These are phyloP conservation scores for Trametes pubescens DNA, from an alignment of 1,284 basidiomycete species.

Conservation along the genomic window DNA sequence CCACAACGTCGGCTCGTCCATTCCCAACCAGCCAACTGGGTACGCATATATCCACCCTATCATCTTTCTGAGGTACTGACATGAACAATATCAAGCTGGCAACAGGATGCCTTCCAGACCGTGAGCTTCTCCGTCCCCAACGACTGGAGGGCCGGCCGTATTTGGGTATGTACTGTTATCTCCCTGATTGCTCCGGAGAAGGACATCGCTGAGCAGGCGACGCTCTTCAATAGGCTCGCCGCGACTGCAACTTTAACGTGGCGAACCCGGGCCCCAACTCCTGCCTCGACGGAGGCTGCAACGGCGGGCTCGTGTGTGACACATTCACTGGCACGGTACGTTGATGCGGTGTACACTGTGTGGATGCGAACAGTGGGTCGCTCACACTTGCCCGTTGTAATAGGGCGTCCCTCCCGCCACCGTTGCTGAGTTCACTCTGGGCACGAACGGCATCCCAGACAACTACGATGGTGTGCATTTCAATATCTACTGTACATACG, in stretches of 20 bases:
- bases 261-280: conserved; percentile 49
- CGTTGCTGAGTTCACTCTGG: conserved; percentile 53
- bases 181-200: too few species aligned
- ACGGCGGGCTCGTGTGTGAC: conserved; percentile 56
- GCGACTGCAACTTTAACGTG: conserved; percentile 51
- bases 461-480: conserved; percentile 49
- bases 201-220: background rate
- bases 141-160: conserved; percentile 50
- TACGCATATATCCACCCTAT: conserved; percentile 15
- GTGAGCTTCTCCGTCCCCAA: conserved; percentile 47
- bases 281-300: conserved; percentile 55
- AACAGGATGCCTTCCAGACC: conserved; percentile 41
- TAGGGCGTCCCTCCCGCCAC: conserved; percentile 47
- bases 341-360: background rate
- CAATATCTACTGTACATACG: too few species aligned
- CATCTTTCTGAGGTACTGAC: conserved; percentile 26
- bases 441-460: conserved; percentile 41
- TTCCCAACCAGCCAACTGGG: conserved; percentile 43
- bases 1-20: conserved; percentile 39
- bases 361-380: background rate
- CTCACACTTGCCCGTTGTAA: background rate
- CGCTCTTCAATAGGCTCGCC: conserved; percentile 45
- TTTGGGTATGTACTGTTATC: conserved; percentile 41
- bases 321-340: conserved; percentile 47
- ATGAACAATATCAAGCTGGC: conserved; percentile 38